Evolutionary conservation across 2,329 filamentous ascomycete species (phyloP), one percentile per base, ranked within the genome.

Genomic region (Neonectria neomacrospora): DNA sequence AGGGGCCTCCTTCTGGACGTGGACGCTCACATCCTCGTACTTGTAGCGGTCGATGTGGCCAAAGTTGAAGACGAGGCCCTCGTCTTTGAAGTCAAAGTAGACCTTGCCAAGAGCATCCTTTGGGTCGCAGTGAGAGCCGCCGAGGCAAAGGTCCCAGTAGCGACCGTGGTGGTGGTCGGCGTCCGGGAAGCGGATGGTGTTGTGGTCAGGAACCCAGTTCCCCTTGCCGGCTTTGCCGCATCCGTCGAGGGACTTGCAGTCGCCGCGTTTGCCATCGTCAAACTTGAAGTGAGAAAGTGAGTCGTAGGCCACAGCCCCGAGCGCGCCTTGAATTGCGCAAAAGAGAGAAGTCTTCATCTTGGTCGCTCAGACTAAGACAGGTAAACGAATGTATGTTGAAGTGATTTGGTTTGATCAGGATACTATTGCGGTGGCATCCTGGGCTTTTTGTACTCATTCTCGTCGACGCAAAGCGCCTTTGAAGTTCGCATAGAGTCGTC

Each of bases 1-100:
- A 28, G 71, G 67, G 23, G 60, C 53, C 47, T 67, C 67, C 10
- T 65, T 64, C 62, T 74, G 65, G 39, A 73, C 45, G 18, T 67
- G 64, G 26, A 73, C 54, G 12, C 54, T 54, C 8, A 74, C 69
- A 64, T 74, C 72, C 22, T 74, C 72, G n/a, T 71, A 74, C 63
- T 72, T 71, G 68, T 73, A 72, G 58, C 67, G 69, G 23, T 68
- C 56, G 48, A 72, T 70, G 26, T 65, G 54, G 16, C 66, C 52
- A 41, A 74, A 73, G 53, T 73, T 63, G 56, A 74, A 68, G 22
- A 73, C 45, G 3, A 74, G 58, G 18, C 58, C 67, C 5, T 73
- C 70, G 20, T 74, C 70, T 48, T 73, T 61, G 60, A 74, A 74
- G 47, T 69, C 67, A 55, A 73, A 74, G 56, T 45, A 65, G 26